phyloP scores from a whole-genome alignment of 2,329 filamentous ascomycete species.

The Alternaria triticina region DNA sequence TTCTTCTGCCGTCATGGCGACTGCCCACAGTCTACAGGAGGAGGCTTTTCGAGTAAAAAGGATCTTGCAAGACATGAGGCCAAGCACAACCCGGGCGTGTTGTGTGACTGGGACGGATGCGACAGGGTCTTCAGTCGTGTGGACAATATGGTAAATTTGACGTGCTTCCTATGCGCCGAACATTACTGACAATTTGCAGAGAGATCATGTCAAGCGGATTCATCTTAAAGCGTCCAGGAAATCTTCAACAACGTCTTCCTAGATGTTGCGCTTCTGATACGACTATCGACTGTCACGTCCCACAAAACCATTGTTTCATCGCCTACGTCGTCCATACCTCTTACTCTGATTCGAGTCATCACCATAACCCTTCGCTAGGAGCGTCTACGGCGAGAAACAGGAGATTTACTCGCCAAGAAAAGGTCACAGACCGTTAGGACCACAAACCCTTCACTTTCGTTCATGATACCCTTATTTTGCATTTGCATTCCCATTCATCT shows the following conservation, averaged over 20 bases:
- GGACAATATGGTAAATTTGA: slow-evolving; percentile 63
- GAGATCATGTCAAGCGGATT: slow-evolving; percentile 51
- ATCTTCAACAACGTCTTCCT: slow-evolving; percentile 28
- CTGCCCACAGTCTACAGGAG: slow-evolving; percentile 62
- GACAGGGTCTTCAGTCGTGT: slow-evolving; percentile 65
- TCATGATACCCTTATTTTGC: slow-evolving; percentile 36
- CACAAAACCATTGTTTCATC: background rate
- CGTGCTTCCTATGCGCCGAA: background rate
- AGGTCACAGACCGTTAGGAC: slow-evolving; percentile 18
- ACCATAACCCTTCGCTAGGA: background rate
- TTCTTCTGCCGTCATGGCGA: slow-evolving; percentile 66
- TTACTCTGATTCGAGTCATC: background rate
- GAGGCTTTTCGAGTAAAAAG: slow-evolving; percentile 68
- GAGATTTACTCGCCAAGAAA: background rate
- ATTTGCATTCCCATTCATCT: slow-evolving; percentile 5
- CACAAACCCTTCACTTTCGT: slow-evolving; percentile 30
- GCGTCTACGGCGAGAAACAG: background rate
- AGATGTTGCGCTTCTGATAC: background rate
- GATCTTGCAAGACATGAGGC: slow-evolving; percentile 67
- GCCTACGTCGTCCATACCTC: background rate
- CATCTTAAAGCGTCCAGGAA: slow-evolving; percentile 45
- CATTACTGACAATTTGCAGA: slow-evolving; percentile 34
- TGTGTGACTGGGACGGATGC: slow-evolving; percentile 65
- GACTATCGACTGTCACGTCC: background rate
- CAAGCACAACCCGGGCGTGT: slow-evolving; percentile 66